Base-by-base conservation (phyloP, 495 filamentous ascomycete species). In the Aspergillus incahuasiensis region DNA sequence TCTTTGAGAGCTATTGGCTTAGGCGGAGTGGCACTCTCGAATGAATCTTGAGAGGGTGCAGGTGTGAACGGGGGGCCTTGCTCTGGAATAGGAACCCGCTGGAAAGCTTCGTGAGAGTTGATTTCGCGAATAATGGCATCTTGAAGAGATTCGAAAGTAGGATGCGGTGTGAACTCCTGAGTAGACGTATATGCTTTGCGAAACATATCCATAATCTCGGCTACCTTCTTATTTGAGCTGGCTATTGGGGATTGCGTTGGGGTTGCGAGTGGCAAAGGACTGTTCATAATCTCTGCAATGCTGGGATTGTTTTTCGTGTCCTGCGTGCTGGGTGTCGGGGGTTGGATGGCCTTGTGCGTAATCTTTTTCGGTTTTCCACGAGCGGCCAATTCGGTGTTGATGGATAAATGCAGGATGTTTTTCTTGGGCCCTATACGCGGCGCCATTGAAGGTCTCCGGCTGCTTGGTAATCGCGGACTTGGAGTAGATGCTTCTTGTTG, bases 71-170 rank as follows among this genome's bases (percentile, higher is more conserved):
- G 66, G 13, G 70, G 67, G 0, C 71, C 74, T 21, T 60, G 55
- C n/a, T 52, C 59, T 16, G 73, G 68, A 41, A 70, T 39, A 39
- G 73, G 69, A 8, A 78, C 68, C 15, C 65, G 65, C 16, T 60
- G 65, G 49, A 78, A 78, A 12, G 75, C 75, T 39, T 78, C 75
- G 44, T 78, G 75, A 2, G 75, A 78, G 35, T 78, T 78, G 50
- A 78, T 74, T 52, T 78, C 75, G 11, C 75, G 68, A 21, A 78
- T 61, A 41, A 78, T 78, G 34, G 73, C 71, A 60, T 78, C 75
- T 51, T 78, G 73, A 9, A 78, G 60, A 15, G 69, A 69, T 57
- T 78, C 75, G 35, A 72, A 75, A 1, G 73, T 74, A 8, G 75
- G 68, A 42, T 74, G 65, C 6, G 68, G 49, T 18, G 65, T 69